Percentiles rank a stretch among this genome's conserved stretches.
Evolutionary conservation across 177 flowering plant species (phyloP).

Genomic region (Vitis hybrid): DNA sequence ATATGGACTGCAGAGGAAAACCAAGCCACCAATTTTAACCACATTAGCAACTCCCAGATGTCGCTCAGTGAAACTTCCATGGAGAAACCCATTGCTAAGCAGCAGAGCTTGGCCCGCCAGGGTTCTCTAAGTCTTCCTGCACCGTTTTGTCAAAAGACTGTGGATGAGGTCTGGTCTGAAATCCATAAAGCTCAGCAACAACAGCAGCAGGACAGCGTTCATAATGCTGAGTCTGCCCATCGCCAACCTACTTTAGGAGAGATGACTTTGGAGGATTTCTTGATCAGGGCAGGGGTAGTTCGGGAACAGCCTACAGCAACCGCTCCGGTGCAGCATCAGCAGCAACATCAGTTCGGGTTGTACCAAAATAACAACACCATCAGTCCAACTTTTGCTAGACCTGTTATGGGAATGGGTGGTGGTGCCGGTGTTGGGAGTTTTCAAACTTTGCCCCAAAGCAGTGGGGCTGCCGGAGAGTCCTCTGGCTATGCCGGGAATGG

Average conservation of each 20-base stretch:
- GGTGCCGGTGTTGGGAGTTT: constrained; percentile 14
- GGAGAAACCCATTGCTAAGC: constrained; percentile 23
- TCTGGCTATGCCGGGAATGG: constrained; percentile 35
- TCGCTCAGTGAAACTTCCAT: constrained; percentile 6
- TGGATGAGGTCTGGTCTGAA: constrained; percentile 91
- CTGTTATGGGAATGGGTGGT: constrained; percentile 29
- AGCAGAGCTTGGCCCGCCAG: constrained; percentile 63
- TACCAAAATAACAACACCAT: constrained; percentile 28
- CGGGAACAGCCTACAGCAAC: constrained; percentile 34
- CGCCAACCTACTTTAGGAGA: constrained; percentile 80
- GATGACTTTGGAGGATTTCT: constrained; percentile 91
- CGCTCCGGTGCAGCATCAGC: constrained; percentile 24
- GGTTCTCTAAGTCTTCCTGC: constrained; percentile 69
- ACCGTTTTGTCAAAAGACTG: constrained; percentile 71
- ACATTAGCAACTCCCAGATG: neutral
- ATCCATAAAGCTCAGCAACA: constrained; percentile 46
- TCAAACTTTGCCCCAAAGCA: constrained; percentile 24
- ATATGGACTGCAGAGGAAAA: constrained; percentile 96
- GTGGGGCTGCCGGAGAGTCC: constrained; percentile 26
- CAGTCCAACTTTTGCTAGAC: constrained; percentile 23
- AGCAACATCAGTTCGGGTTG: constrained; percentile 31
- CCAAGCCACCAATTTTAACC: constrained; percentile 32
- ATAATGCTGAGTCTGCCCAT: constrained; percentile 29
- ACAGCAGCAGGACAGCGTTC: constrained; percentile 18
- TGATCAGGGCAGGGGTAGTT: constrained; percentile 86